Conservation (phyloP, 116 monocot genomes). For the Dioscorea cayenensis region DNA sequence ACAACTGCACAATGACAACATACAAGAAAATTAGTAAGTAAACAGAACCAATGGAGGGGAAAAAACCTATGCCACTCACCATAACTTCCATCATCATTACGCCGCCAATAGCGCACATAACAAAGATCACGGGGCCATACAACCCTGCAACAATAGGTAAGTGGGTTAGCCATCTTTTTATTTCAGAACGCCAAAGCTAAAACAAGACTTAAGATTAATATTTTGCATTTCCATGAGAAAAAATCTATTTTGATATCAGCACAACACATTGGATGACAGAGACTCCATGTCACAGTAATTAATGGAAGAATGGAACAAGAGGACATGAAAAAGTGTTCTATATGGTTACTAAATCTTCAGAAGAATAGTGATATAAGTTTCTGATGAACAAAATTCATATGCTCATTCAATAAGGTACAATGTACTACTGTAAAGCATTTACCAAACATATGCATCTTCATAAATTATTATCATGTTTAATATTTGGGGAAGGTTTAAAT, state of each 20-base stretch:
- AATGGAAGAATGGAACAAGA: neutral
- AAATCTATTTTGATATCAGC: neutral
- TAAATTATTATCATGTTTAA: too few species aligned
- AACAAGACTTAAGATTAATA: neutral
- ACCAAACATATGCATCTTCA: too few species aligned
- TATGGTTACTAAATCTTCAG: neutral
- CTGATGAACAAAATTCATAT: neutral
- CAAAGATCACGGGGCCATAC: constrained; percentile 98
- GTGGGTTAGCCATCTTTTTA: neutral
- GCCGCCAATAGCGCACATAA: constrained; percentile 96
- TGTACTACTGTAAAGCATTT: too few species aligned
- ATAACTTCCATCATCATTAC: constrained; percentile 98
- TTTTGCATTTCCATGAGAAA: neutral
- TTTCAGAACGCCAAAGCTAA: neutral
- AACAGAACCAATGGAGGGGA: neutral
- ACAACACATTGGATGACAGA: neutral
- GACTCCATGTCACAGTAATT: too few species aligned
- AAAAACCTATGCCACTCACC: constrained; percentile 34
- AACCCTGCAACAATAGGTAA: constrained; percentile 37
- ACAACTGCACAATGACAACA: constrained; percentile 61
- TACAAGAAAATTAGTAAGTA: neutral
- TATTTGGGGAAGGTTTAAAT: too few species aligned
- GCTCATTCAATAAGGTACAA: neutral
- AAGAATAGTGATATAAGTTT: neutral
- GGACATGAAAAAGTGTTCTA: neutral